phyloP scores from a whole-genome alignment of 805 yeast species.

The Ascoidea asiatica region DNA sequence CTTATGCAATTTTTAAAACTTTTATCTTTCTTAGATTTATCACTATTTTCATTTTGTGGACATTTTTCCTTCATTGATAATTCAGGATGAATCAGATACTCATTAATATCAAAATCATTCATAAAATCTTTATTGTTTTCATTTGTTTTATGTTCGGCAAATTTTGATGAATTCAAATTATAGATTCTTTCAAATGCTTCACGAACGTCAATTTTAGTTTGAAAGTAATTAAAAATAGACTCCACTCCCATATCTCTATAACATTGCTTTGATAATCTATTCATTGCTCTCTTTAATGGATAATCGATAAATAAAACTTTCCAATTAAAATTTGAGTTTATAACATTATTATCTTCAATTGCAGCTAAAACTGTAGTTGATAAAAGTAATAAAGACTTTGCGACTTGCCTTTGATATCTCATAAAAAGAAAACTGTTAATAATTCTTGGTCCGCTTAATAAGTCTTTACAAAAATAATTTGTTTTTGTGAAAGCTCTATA shows the following conservation, averaged over 20 bases:
- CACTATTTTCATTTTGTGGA: not conserved
- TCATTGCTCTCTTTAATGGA: conserved; percentile 25
- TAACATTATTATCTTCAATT: conserved; percentile 8
- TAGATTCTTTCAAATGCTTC: conserved; percentile 30
- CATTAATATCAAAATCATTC: too few relatives aligned
- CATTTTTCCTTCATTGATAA: too few relatives aligned
- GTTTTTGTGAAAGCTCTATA: conserved; percentile 24
- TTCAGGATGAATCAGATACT: too few relatives aligned
- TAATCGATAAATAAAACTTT: conserved; percentile 23
- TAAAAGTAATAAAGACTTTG: conserved; percentile 20
- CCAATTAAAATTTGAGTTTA: conserved; percentile 15
- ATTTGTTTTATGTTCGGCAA: conserved; percentile 12
- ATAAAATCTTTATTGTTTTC: not conserved
- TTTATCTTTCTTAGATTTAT: conserved; percentile 1
- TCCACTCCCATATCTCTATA: conserved; percentile 33
- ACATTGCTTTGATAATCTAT: conserved; percentile 27
- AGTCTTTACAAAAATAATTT: conserved; percentile 20
- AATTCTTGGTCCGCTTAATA: conserved; percentile 21
- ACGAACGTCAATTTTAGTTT: conserved; percentile 29
- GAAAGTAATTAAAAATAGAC: conserved; percentile 26
- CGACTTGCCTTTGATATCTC: conserved; percentile 26
- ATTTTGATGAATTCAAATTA: conserved; percentile 28
- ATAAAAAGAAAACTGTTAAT: conserved; percentile 26
- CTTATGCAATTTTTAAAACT: conserved; percentile 12
- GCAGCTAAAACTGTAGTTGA: conserved; percentile 14